Conservation (phyloP, 208 protist species). For the Balamuthia mandrillaris region DNA sequence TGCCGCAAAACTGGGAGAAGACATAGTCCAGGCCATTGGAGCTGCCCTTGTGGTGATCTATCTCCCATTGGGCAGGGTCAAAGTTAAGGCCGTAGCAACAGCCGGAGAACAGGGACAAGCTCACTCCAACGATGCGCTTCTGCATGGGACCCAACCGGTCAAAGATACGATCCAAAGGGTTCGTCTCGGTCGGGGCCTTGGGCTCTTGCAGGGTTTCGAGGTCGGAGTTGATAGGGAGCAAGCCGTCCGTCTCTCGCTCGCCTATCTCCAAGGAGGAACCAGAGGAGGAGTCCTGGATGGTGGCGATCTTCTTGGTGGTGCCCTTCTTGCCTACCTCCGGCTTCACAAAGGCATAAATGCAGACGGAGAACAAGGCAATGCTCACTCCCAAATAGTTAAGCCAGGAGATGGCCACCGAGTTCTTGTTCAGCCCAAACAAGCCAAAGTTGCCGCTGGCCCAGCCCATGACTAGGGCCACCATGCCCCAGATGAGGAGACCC, state of each 20-base stretch:
- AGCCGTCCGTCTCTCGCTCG: not conserved
- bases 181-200: no score
- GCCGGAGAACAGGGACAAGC: not conserved
- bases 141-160: not conserved
- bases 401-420: not conserved
- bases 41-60: slow-evolving; percentile 14
- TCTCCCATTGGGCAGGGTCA: slow-evolving; percentile 33
- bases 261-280: not conserved
- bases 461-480: slow-evolving; percentile 33
- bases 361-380: slow-evolving; percentile 12
- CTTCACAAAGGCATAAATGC: slow-evolving; percentile 24
- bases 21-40: slow-evolving; percentile 34
- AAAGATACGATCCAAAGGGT: no score
- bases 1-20: slow-evolving; percentile 39
- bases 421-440: slow-evolving; percentile 4
- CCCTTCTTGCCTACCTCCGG: not conserved
- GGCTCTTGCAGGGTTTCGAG: not conserved
- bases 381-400: slow-evolving; percentile 35
- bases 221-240: not conserved
- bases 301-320: not conserved
- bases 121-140: not conserved
- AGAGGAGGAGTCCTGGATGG: slow-evolving; percentile 25
- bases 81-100: slow-evolving; percentile 27
- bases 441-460: slow-evolving; percentile 36
- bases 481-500: slow-evolving; percentile 34